A percentile compares a stretch with the other conserved stretches of the same genome.
These are phyloP conservation scores for Ampelocalamus luodianensis DNA, from an alignment of 176 grass and related monocot species.

Conservation along the genomic window DNA sequence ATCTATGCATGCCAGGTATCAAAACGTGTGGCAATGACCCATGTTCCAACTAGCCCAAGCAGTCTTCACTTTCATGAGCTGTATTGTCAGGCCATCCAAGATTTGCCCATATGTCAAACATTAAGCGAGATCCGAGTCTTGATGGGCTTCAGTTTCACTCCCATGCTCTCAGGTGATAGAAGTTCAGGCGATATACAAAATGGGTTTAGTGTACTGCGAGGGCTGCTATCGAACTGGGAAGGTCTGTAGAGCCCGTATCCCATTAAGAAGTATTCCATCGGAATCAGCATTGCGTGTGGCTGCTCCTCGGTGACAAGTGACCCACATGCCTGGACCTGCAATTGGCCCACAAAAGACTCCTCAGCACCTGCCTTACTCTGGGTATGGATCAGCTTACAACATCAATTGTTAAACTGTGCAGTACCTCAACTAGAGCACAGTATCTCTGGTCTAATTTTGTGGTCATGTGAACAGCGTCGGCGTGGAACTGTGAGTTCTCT, in stretches of 20 bases:
- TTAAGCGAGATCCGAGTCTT: constrained; percentile 71
- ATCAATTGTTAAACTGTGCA: not conserved
- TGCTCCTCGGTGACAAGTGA: constrained; percentile 93
- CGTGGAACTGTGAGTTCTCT: constrained; percentile 80
- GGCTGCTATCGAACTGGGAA: constrained; percentile 65
- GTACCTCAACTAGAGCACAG: constrained; percentile 89
- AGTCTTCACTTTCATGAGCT: constrained; percentile 47
- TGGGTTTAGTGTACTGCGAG: constrained; percentile 71
- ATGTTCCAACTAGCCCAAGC: constrained; percentile 40
- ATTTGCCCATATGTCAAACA: constrained; percentile 39
- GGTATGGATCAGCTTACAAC: not conserved
- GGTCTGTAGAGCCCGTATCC: constrained; percentile 86
- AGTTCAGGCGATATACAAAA: constrained; percentile 86
- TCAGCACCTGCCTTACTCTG: constrained; percentile 18
- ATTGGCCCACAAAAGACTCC: constrained; percentile 23
- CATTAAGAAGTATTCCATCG: constrained; percentile 90
- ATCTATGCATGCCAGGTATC: constrained; percentile 25
- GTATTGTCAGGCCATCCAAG: constrained; percentile 26
- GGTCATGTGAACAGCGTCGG: constrained; percentile 79
- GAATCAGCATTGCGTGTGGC: constrained; percentile 89
- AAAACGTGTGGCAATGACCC: constrained; percentile 44
- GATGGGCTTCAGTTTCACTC: constrained; percentile 96
- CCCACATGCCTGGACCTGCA: constrained; percentile 87
- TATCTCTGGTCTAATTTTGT: constrained; percentile 76
- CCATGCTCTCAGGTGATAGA: constrained; percentile 97